A percentile compares a stretch with the other conserved stretches of the same genome.
phyloP scores from a whole-genome alignment of 2,329 filamentous ascomycete genomes.

The Ophiosphaerella herpotricha region DNA sequence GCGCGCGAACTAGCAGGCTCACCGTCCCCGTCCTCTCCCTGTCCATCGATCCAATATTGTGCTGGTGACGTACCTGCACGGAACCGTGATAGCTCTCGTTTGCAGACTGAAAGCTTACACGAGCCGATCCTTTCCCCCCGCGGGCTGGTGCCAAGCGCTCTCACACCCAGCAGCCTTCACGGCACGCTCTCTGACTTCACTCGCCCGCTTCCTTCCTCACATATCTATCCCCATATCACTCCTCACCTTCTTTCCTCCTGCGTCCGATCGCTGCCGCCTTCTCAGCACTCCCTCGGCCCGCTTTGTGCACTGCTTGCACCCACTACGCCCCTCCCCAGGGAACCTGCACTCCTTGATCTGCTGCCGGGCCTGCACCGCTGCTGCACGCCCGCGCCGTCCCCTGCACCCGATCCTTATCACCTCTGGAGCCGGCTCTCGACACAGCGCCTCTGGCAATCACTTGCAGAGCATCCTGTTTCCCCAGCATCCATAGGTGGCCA shows the following conservation, averaged over 20 bases:
- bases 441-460: slow-evolving; percentile 30
- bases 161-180: slow-evolving; percentile 12
- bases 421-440: slow-evolving; percentile 11
- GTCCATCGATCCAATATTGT: slow-evolving; percentile 3
- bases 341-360: slow-evolving; percentile 47
- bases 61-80: slow-evolving; percentile 33
- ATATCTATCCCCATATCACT: slow-evolving; percentile 1
- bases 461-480: slow-evolving; percentile 30
- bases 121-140: slow-evolving; percentile 32
- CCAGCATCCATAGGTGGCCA: slow-evolving; percentile 36
- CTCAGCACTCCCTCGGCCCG: slow-evolving; percentile 42
- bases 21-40: slow-evolving; percentile 1
- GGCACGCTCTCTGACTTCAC: slow-evolving; percentile 19
- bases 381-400: slow-evolving; percentile 11
- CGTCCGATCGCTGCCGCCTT: slow-evolving; percentile 45
- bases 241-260: slow-evolving; percentile 26
- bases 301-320: slow-evolving; percentile 33
- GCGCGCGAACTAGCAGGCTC: slow-evolving; percentile 1
- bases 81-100: slow-evolving; percentile 22
- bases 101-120: slow-evolving; percentile 22
- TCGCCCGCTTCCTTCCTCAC: slow-evolving; percentile 15
- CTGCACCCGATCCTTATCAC: slow-evolving; percentile 46
- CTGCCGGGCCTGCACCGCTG: slow-evolving; percentile 20
- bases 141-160: slow-evolving; percentile 24
- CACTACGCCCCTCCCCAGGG: slow-evolving; percentile 37